Base-by-base conservation (phyloP, 139 green algal genomes). In the Trebouxia sp. region DNA sequence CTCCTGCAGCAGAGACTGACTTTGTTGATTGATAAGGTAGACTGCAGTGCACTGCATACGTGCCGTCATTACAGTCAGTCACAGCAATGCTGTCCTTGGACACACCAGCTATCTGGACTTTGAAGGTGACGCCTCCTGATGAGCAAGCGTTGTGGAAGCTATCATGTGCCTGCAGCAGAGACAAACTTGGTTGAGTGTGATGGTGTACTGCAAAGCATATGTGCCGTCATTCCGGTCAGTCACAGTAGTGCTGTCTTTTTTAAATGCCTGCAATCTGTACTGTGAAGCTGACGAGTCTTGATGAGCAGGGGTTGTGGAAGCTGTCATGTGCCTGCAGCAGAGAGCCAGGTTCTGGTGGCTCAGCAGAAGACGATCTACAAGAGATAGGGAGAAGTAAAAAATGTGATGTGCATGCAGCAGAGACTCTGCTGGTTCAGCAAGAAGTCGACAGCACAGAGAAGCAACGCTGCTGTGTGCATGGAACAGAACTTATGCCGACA, bases 171-270 rank as follows among this genome's bases (percentile, higher is more conserved):
- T 85, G 81, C 47, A 79, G 11, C 38, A 15, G 20, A 58, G 20
- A 20, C 50, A 58, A 15, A 58, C 15, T 58, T n/a, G 15, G 20
- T 58, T 58, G 50, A 58, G 15, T 58, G 15, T n/a, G 20, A 15
- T n/a, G 82, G 75, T 8, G 69, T 22, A 35, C n/a, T 55, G 75
- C 76, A 85, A 24, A 10, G 75, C 76, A 48, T 88, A 88, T 38
- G 38, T 83, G 41, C 80, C 84, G 62, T 88, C 81, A 4, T 65
- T 35, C 7, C 82, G 47, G 77, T 88, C 84, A 14, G 53, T 75
- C 6, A 88, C 47, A 8, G 12, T 3, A 15, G 72, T 65, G 7
- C 47, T 55, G 7, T 78, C 51, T 20, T 10, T 38, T 39, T 6
- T 43, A 48, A 4, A 79, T 50, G 14, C 82, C 82, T 41, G 45